Evolutionary conservation across 2,329 filamentous ascomycete genomes (phyloP), one percentile per base, ranked within the genome.

Genomic region (Parastagonospora nodorum): DNA sequence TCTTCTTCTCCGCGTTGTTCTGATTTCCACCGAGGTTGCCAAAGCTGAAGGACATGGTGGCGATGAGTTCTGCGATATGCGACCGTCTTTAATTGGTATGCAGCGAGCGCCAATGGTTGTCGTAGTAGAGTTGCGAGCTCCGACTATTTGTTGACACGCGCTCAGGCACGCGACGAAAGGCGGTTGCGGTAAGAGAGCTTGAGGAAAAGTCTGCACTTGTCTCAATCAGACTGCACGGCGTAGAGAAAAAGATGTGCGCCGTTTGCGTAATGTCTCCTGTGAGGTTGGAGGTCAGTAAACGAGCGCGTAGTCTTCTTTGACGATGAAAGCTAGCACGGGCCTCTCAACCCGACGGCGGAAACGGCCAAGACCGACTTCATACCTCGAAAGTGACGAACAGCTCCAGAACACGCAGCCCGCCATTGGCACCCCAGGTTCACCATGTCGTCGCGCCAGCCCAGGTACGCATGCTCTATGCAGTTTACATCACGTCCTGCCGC

Each of bases 391-490:
- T 64, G 36, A 40, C 44, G 29, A 40, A 15, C 57, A 54, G 50
- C 53, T 46, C 52, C 55, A 49, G 52, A 60, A 54, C 72, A 66
- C 60, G 61, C 62, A 49, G 60, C 61, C 64, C 67, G 70, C 71
- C 68, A 72, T 72, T 74, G 69, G 59, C 65, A 62, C 59, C 56
- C 48, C 57, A 69, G 61, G 69, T 63, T 72, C 78, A 82, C 67
- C 67, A 87, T 87, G 84, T 78, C 84, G 67, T 74, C 78, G 71
- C 78, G 84, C 71, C 80, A 84, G 74, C 80, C 84, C 67, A 75
- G 81, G 84, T 86, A 80, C 46, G 76, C 44, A 7, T 35, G 12
- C 47, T 31, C 57, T 46, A 41, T 5, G 33, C 32, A 43, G 45
- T 37, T 57, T 43, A 59, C 27, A 7, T 14, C 7, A 42, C 37